phyloP scores from a whole-genome alignment of 78 protist genomes.

The Planoprotostelium fungivorum region DNA sequence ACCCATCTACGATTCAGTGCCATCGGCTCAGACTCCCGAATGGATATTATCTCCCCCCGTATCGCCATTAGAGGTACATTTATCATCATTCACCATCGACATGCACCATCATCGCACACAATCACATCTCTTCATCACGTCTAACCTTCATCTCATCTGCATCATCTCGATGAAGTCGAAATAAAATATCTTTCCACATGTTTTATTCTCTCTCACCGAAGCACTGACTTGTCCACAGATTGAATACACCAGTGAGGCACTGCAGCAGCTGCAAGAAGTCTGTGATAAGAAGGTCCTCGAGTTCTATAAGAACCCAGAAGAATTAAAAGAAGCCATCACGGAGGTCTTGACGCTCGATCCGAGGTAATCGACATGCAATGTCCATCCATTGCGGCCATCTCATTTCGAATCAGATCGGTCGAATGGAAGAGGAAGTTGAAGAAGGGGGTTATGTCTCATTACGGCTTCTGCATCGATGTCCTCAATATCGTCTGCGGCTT shows the following conservation, averaged over 20 bases:
- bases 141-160: no score
- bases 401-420: neutral
- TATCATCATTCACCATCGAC: slow-evolving; percentile 16
- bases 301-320: slow-evolving; percentile 39
- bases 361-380: neutral
- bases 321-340: slow-evolving; percentile 22
- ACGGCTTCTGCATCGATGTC: slow-evolving; percentile 52
- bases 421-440: neutral
- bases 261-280: slow-evolving; percentile 9
- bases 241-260: neutral
- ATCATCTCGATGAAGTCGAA: neutral
- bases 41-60: slow-evolving; percentile 36
- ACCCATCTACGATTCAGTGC: slow-evolving; percentile 37
- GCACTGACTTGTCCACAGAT: no score
- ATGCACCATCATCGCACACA: no score
- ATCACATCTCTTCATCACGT: no score
- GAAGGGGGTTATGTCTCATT: neutral
- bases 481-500: slow-evolving; percentile 16
- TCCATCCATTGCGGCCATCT: neutral
- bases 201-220: no score
- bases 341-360: slow-evolving; percentile 39
- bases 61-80: slow-evolving; percentile 14
- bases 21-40: slow-evolving; percentile 13
- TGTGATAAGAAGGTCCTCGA: slow-evolving; percentile 11
- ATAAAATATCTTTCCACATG: no score